Evolutionary conservation across 139 green algal genomes (phyloP).

Genomic region (Mychonastes homosphaera): DNA sequence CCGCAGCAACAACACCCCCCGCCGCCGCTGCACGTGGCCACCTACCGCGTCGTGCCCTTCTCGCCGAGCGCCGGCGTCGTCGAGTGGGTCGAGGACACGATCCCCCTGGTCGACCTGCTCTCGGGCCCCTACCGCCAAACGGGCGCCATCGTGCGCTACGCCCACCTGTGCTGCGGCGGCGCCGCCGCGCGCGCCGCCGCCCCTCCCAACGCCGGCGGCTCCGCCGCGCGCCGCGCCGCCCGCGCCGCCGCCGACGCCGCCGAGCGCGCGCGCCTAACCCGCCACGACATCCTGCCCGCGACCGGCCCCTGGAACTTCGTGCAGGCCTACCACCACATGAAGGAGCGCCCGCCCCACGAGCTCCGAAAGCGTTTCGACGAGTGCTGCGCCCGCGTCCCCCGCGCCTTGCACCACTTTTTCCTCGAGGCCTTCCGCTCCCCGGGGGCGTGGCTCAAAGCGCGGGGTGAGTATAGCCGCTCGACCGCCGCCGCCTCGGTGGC

Average conservation of each 20-base stretch:
- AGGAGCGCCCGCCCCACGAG: not conserved
- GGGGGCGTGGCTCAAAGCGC: slow-evolving; percentile 45
- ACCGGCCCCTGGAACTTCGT: slow-evolving; percentile 20
- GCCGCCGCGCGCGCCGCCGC: no score
- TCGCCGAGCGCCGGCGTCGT: slow-evolving; percentile 72
- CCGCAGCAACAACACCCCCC: no score
- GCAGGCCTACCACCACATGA: slow-evolving; percentile 21
- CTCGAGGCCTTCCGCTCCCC: slow-evolving; percentile 74
- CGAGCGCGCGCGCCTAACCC: no score
- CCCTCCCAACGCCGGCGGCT: no score
- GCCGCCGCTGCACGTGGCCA: slow-evolving; percentile 70
- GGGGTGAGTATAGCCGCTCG: slow-evolving; percentile 63
- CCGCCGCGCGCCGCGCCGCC: no score
- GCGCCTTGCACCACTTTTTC: slow-evolving; percentile 90
- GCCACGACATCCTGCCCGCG: slow-evolving; percentile 7
- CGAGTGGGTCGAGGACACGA: slow-evolving; percentile 89
- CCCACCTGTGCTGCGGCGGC: no score
- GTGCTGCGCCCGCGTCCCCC: slow-evolving; percentile 43
- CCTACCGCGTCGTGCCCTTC: slow-evolving; percentile 88
- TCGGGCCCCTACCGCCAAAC: slow-evolving; percentile 6
- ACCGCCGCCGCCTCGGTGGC: slow-evolving; percentile 64
- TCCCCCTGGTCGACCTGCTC: slow-evolving; percentile 33
- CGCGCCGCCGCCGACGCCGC: no score
- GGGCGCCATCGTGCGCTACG: slow-evolving; percentile 6
- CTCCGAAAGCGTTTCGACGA: not conserved